A percentile compares a stretch with the other conserved stretches of the same genome.
Evolutionary conservation across 345 rosid genomes (phyloP).

Genomic region (Linum usitatissimum): DNA sequence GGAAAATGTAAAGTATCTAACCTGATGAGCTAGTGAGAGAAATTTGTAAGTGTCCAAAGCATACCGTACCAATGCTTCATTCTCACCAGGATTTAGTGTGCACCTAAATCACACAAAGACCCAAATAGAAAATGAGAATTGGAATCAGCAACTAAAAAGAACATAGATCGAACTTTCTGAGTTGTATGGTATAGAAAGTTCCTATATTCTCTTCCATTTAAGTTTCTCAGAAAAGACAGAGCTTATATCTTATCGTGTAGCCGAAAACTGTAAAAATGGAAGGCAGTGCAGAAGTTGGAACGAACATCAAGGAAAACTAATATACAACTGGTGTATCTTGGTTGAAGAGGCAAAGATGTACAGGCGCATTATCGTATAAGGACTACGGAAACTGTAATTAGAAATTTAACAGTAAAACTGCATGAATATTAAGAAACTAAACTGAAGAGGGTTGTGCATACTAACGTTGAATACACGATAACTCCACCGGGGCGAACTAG

Average conservation of each 20-base stretch:
- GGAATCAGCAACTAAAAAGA: not conserved
- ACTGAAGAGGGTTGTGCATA: slow-evolving; percentile 7
- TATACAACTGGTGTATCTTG: not conserved
- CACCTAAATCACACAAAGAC: slow-evolving; percentile 35
- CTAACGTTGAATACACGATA: slow-evolving; percentile 93
- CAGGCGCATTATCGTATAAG: not conserved
- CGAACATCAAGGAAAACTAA: not conserved
- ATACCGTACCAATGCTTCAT: slow-evolving; percentile 84
- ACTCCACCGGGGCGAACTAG: slow-evolving; percentile 90
- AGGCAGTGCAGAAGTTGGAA: too few species aligned
- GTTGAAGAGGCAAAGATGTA: not conserved
- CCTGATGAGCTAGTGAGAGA: slow-evolving; percentile 85
- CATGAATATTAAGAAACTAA: not conserved
- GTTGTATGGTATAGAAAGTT: not conserved
- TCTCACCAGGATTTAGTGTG: slow-evolving; percentile 93
- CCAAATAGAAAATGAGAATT: not conserved
- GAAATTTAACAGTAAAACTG: not conserved
- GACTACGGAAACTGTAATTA: not conserved
- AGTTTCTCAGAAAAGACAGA: too few species aligned
- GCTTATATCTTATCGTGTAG: too few species aligned
- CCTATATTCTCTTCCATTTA: not conserved
- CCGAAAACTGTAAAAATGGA: too few species aligned
- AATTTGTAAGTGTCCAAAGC: slow-evolving; percentile 76
- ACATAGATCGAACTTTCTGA: too few species aligned
- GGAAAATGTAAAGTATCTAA: slow-evolving; percentile 15